Conservation (phyloP, 371 early-diverging fungal genomes). For the Syncephalastrum contaminatum region DNA sequence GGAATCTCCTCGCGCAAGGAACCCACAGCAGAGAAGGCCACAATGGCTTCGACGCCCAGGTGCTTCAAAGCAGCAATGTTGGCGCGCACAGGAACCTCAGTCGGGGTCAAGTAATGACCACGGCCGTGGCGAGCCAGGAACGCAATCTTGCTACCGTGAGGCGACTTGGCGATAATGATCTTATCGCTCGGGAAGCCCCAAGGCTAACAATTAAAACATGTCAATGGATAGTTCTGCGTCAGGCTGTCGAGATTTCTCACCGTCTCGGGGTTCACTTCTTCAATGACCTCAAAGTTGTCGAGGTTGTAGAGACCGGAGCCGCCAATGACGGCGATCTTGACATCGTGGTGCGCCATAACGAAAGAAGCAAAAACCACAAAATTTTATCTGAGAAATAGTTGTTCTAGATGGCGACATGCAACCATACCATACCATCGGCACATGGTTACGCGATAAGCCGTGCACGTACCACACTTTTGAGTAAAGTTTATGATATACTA, state of each 20-base stretch:
- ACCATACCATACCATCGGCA: too few relatives aligned
- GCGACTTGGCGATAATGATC: conserved; percentile 69
- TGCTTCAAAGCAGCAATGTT: conserved; percentile 97
- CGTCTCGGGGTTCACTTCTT: conserved; percentile 85
- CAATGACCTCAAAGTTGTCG: conserved; percentile 80
- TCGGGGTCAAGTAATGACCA: conserved; percentile 83
- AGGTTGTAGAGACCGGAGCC: conserved; percentile 95
- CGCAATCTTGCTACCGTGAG: conserved; percentile 82
- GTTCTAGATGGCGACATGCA: too few relatives aligned
- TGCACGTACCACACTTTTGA: too few relatives aligned
- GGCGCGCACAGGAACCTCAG: conserved; percentile 93
- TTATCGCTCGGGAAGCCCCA: conserved; percentile 90
- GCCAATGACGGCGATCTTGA: conserved; percentile 92
- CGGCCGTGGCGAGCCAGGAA: conserved; percentile 97
- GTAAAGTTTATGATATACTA: too few relatives aligned
- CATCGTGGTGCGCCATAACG: conserved; percentile 33
- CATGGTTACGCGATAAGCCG: too few relatives aligned
- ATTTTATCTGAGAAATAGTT: too few relatives aligned
- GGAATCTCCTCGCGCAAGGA: conserved; percentile 92
- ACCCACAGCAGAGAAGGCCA: conserved; percentile 94
- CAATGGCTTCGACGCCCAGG: conserved; percentile 87
- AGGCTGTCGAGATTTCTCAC: conserved; percentile 33
- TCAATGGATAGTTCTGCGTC: not conserved
- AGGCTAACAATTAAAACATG: conserved; percentile 52
- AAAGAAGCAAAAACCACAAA: too few relatives aligned